Conservation (phyloP, 805 yeast genomes). For the Myxozyma vanderwaltii region DNA sequence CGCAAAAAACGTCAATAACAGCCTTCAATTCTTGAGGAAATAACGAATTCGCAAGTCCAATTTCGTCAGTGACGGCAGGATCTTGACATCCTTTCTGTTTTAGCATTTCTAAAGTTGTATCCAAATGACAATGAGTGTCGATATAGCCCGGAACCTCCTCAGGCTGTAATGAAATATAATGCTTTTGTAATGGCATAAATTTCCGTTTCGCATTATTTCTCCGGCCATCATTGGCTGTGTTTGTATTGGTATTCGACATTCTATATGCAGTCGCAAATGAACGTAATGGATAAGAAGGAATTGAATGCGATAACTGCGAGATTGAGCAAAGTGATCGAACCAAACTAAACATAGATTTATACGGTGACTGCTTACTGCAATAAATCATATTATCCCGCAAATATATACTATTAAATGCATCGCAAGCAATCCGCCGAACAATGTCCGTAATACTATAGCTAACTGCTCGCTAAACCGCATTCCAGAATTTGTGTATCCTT, state of each 20-base stretch:
- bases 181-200: constrained; percentile 5
- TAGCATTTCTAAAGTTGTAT: constrained; percentile 24
- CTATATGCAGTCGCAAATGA: neutral
- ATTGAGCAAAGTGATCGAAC: no score
- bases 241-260: neutral
- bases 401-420: no score
- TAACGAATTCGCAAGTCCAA: constrained; percentile 11
- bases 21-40: constrained; percentile 23
- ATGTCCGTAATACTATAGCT: no score
- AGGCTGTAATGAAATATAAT: constrained; percentile 7
- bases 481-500: no score
- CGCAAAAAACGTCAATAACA: constrained; percentile 28
- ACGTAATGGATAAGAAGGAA: no score
- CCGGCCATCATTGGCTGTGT: neutral
- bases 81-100: constrained; percentile 9
- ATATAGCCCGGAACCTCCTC: constrained; percentile 1
- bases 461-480: no score
- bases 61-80: constrained; percentile 1
- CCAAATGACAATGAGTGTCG: constrained; percentile 29
- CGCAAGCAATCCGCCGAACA: no score
- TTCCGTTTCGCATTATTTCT: neutral
- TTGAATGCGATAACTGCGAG: no score
- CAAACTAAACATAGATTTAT: no score
- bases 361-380: no score
- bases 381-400: no score